Base-by-base conservation (phyloP, 352 stramenopile genomes). In the Pythium periplocum region DNA sequence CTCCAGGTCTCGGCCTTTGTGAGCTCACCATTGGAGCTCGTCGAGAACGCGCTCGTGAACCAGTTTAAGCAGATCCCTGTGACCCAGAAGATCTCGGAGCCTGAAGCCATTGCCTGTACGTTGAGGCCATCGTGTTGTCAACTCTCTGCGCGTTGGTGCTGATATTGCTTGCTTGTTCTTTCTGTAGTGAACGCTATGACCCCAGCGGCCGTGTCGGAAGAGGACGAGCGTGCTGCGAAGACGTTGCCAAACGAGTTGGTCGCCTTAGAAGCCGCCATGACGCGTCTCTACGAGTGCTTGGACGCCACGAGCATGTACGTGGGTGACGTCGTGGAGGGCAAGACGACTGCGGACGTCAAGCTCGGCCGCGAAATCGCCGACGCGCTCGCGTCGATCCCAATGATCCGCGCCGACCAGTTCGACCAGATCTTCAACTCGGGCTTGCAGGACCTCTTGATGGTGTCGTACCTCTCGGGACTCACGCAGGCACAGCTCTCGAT, bases 401-500 rank as follows among this genome's bases (percentile, higher is more conserved):
- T 95, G 54, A 96, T 99, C 56, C 78, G 86, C 48, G 76, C 86
- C 32, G 94, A 98, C 61, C 86, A 97, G 59, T 98, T 98, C 69
- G 94, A 98, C 75, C 94, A 97, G 58, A 87, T 98, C 51, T 98
- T 99, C 73, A 95, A 94, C 70, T 93, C 90, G 64, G 96, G 96
- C 17, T 71, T 99, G 64, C 96, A 99, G 78, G 96, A 99, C 75
- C 82, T 99, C 52, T 83, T 99, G 57, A 99, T 99, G 96, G 95
- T 99, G 30, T 98, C 90, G 55, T 99, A 99, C 75, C 87, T 99
- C 62, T 96, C 90, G 53, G 96, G 96, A 55, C 83, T 99, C 59
- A 99, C 96, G 48, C 88, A 97, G 78, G 97, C 96, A 56, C 96
- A 99, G 78, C 76, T 99, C 43, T 93, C 87, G 38, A 98, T 99